Base-by-base conservation (phyloP, 805 yeast species). In the Schwanniomyces pseudopolymorphus region DNA sequence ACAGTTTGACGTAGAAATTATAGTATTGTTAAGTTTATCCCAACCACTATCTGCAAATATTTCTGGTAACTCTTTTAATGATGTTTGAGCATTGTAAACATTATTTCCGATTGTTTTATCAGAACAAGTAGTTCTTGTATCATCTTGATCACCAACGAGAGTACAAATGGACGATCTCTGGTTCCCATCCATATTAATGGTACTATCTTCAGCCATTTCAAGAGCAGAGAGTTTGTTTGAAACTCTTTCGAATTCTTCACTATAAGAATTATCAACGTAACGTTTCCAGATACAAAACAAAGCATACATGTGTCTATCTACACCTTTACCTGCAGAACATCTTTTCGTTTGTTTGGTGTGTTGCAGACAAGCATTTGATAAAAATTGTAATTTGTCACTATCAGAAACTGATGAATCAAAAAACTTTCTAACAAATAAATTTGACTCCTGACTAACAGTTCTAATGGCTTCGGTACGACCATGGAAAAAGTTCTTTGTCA, bases 401-500 rank as follows among this genome's bases (percentile, higher is more conserved):
- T 83, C 74, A 1, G 85, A 67, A 14, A 81, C 75, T 42, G 80
- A 74, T 11, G 75, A 69, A 58, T 88, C 94, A 61, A 92, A 87
- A 61, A 90, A 85, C 53, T 88, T 86, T 46, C 96, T 81, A 14
- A 89, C 96, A 69, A 89, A 90, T 39, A 79, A 74, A 59, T 87
- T 87, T 0, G 94, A 85, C 60, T 89, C 89, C 55, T 80, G 74
- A 5, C 92, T 83, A 4, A 90, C 97, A 0, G 96, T 79, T 58
- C 97, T 76, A 46, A 90, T 83, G 3, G 96, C 96, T 66, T 90
- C 97, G 1, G 97, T 90, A 63, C 97, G 79, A 9, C 97, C 97
- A 61, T 90, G 96, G 52, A 85, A 77, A 62, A 84, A 90, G 48
- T 73, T 74, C 64, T 90, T 90, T 3, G 97, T 91, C 97, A 90